These are phyloP conservation scores for Umbellularia californica DNA, from an alignment of 164 flowering plant species.

Conservation along the genomic window DNA sequence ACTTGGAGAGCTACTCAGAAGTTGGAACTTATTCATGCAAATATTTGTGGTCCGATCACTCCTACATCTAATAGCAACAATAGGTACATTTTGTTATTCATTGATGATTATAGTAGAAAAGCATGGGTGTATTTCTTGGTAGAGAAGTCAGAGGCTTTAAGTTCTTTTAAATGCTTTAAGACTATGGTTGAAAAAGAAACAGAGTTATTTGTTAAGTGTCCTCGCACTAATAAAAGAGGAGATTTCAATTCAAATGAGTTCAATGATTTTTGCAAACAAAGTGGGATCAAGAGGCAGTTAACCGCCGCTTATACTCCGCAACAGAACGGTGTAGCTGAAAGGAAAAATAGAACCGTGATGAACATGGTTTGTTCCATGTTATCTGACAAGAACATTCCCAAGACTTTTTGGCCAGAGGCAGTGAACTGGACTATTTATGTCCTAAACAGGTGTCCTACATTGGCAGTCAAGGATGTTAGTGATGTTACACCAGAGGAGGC, in stretches of 20 bases:
- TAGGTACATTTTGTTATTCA: not conserved
- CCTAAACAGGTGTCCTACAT: not conserved
- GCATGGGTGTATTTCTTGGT: no score
- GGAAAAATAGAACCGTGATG: not conserved
- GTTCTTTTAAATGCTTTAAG: no score
- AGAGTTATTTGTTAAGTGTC: not conserved
- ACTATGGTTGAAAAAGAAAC: not conserved
- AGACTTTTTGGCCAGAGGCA: not conserved
- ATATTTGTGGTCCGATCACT: constrained; percentile 16
- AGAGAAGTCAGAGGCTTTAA: not conserved
- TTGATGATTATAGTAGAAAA: no score
- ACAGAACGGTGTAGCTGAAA: not conserved
- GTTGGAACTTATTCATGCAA: constrained; percentile 16
- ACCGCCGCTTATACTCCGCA: not conserved
- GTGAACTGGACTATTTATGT: constrained; percentile 3
- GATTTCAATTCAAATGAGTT: not conserved
- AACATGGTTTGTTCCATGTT: constrained; percentile 4
- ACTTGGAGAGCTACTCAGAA: constrained; percentile 17
- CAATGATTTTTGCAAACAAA: not conserved
- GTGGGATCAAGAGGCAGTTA: constrained; percentile 4
- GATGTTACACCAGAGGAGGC: constrained; percentile 10
- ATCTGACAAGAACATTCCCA: not conserved
- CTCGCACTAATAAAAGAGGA: not conserved
- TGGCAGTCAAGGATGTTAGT: constrained; percentile 3
- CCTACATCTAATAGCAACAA: constrained; percentile 14